Conservation (phyloP, 1,139 yeast species). For the Entelexis paramagnoliae region DNA sequence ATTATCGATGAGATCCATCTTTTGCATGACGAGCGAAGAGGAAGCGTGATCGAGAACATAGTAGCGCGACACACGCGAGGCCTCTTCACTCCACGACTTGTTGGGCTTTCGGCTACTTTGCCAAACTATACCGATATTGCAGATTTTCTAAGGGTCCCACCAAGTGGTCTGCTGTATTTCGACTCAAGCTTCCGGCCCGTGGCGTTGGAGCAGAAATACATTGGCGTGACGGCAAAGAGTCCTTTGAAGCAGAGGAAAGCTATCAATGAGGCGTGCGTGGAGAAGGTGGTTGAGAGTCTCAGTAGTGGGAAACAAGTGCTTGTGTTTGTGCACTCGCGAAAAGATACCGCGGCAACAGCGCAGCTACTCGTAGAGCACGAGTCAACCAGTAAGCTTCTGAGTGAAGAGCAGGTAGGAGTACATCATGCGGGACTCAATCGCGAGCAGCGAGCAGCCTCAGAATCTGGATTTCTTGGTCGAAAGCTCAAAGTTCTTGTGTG, state of each 20-base stretch:
- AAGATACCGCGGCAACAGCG: slow-evolving; percentile 81
- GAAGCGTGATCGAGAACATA: slow-evolving; percentile 84
- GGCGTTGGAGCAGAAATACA: slow-evolving; percentile 78
- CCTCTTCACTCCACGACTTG: slow-evolving; percentile 39
- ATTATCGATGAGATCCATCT: slow-evolving; percentile 91
- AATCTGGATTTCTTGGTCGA: slow-evolving; percentile 83
- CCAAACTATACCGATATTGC: slow-evolving; percentile 91
- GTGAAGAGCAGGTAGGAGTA: slow-evolving; percentile 47
- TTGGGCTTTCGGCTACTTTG: slow-evolving; percentile 88
- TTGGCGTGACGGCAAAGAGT: slow-evolving; percentile 78
- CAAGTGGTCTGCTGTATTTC: slow-evolving; percentile 59
- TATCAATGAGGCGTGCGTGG: slow-evolving; percentile 86
- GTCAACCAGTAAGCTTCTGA: background rate
- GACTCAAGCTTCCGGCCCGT: slow-evolving; percentile 83
- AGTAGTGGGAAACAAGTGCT: slow-evolving; percentile 58
- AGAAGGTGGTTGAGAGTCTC: slow-evolving; percentile 56
- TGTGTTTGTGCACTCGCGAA: slow-evolving; percentile 87
- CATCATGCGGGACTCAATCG: slow-evolving; percentile 89
- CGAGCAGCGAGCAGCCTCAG: slow-evolving; percentile 66
- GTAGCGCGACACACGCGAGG: slow-evolving; percentile 46
- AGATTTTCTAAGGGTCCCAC: slow-evolving; percentile 55
- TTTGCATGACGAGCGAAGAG: slow-evolving; percentile 77
- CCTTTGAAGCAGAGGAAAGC: slow-evolving; percentile 71
- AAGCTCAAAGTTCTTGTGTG: slow-evolving; percentile 72
- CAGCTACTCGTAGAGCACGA: slow-evolving; percentile 55